phyloP scores from a whole-genome alignment of 225 moss, liverwort and hornwort species.

The Asterella californica region DNA sequence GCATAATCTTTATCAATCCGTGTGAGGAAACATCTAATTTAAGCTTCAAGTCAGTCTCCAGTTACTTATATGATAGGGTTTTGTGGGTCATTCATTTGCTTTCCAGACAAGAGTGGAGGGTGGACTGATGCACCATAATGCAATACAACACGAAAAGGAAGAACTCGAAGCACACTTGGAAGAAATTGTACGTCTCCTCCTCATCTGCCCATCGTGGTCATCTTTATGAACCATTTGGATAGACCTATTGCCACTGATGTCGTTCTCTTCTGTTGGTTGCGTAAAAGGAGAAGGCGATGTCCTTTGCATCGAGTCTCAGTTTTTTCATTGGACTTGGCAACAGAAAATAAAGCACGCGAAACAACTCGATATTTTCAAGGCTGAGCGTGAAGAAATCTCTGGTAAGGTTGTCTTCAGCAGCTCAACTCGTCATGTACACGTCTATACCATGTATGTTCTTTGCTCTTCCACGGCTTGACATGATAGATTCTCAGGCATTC shows the following conservation, averaged over 20 bases:
- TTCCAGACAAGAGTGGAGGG: constrained; percentile 53
- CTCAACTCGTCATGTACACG: too few species aligned
- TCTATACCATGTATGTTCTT: too few species aligned
- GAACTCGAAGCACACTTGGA: constrained; percentile 20
- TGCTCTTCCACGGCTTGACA: too few species aligned
- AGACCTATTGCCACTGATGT: neutral
- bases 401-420: constrained; percentile 35
- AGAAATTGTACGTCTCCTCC: constrained; percentile 39
- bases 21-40: neutral
- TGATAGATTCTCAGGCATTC: too few species aligned
- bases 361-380: constrained; percentile 35
- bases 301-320: neutral
- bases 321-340: constrained; percentile 11
- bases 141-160: constrained; percentile 40
- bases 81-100: neutral
- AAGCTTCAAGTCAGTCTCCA: too few species aligned
- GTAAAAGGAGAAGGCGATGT: neutral
- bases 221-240: neutral
- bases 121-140: constrained; percentile 15
- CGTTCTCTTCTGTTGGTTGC: neutral
- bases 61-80: neutral
- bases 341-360: constrained; percentile 50
- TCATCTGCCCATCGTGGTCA: neutral
- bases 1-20: too few species aligned
- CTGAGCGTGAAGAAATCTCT: constrained; percentile 42